Evolutionary conservation across 805 yeast species (phyloP), one percentile per base, ranked within the genome.

Genomic region (Lipomyces orientalis): DNA sequence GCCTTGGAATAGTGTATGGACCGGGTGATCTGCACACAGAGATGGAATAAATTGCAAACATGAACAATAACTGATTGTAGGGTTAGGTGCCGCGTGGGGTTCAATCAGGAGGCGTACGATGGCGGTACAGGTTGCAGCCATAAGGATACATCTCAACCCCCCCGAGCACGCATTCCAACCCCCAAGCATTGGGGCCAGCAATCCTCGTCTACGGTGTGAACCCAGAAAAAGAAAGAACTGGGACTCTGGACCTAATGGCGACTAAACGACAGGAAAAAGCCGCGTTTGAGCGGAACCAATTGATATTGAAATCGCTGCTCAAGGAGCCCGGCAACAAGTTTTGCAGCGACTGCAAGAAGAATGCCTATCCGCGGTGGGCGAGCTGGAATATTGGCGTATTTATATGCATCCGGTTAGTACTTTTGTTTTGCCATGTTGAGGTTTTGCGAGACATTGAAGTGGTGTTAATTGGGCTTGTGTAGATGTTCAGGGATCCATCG

Each of bases 351-450:
- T 94, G 99, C 80, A 94, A 95, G 78, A 84, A 88, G 0, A 85
- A 94, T 14, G 85, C 89, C 46, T 97, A 94, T 78, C 99, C 99
- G 29, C 85, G 98, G 64, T 94, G 99, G 99, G 97, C 98, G 10
- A 89, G 96, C 22, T 94, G 98, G 97, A 93, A 90, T 73, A 79
- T 94, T 63, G 99, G 99, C 31, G 87, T 95, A 65, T 93, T 95
- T 75, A 85, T 94, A 54, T 94, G 99, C 79, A 94, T 94, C 71
- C 69, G 82, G 72, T 75, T 55, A 16, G 73, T 43, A 12, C 51
- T 22, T 39, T 39, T 31, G 49, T 37, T 37, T 29, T 16, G 49
- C 10, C 49, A 43, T 43, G 8, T n/a, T 19, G 9, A 35, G 14
- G 12, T 33, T 6, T 35, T 46, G 12, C 9, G 19, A 14, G 16